A percentile compares a stretch with the other conserved stretches of the same genome.
Conservation (phyloP, 1,284 basidiomycete species). For the Sporisorium reilianum region DNA sequence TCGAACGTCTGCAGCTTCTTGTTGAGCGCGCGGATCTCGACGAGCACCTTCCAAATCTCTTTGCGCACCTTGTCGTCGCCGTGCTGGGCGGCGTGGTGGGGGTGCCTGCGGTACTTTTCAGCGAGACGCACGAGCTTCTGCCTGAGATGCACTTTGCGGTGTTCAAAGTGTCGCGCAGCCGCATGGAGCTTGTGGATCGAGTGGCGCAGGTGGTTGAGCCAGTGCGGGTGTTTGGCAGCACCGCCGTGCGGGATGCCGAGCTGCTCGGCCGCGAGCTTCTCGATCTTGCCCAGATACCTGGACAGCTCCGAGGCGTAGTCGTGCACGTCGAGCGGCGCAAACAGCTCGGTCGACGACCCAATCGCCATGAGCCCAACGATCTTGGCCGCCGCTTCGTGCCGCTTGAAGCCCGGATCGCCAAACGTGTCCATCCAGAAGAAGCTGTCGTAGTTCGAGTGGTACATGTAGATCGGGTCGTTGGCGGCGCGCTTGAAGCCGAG, state of each 20-base stretch:
- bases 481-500: slow-evolving; percentile 64
- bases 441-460: slow-evolving; percentile 80
- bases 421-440: slow-evolving; percentile 81
- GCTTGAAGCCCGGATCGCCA: slow-evolving; percentile 81
- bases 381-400: slow-evolving; percentile 79
- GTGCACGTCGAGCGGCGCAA: slow-evolving; percentile 80
- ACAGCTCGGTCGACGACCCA: slow-evolving; percentile 75
- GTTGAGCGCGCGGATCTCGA: slow-evolving; percentile 78
- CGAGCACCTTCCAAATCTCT: slow-evolving; percentile 72
- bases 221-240: slow-evolving; percentile 14
- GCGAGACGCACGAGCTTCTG: slow-evolving; percentile 30
- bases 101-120: slow-evolving; percentile 9
- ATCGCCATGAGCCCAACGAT: slow-evolving; percentile 72
- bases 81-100: not conserved
- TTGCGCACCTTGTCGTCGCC: slow-evolving; percentile 13
- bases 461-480: slow-evolving; percentile 71
- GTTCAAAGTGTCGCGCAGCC: slow-evolving; percentile 30
- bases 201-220: slow-evolving; percentile 24
- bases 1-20: slow-evolving; percentile 82
- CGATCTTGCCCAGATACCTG: slow-evolving; percentile 51
- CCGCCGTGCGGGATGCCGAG: slow-evolving; percentile 14
- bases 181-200: slow-evolving; percentile 31
- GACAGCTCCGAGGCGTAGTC: slow-evolving; percentile 54
- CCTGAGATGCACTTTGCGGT: slow-evolving; percentile 16
- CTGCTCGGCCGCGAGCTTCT: slow-evolving; percentile 30